A percentile compares a stretch with the other conserved stretches of the same genome.
Evolutionary conservation across 495 filamentous ascomycete species (phyloP).

Genomic region (Tricharina praecox): DNA sequence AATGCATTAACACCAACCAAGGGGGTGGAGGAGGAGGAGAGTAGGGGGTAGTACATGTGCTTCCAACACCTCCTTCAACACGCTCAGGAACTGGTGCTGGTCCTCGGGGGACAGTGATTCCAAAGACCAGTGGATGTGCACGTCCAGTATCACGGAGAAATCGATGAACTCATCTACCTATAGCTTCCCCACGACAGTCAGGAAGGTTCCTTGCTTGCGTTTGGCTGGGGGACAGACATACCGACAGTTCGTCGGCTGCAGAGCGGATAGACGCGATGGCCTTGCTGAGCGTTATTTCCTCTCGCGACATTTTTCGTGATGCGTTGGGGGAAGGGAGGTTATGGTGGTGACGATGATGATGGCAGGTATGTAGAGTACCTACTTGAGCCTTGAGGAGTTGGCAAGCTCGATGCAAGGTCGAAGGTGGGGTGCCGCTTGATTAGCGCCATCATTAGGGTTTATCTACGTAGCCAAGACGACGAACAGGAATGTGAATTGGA

Average conservation of each 20-base stretch:
- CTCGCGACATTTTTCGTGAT: no score
- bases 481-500: no score
- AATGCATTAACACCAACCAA: neutral
- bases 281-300: slow-evolving; percentile 23
- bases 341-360: no score
- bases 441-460: no score
- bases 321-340: no score
- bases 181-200: no score
- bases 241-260: slow-evolving; percentile 25
- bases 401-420: no score
- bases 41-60: slow-evolving; percentile 14
- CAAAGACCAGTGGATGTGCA: slow-evolving; percentile 23
- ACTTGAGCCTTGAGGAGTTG: no score
- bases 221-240: slow-evolving; percentile 1
- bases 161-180: slow-evolving; percentile 26
- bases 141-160: slow-evolving; percentile 27
- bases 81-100: slow-evolving; percentile 18
- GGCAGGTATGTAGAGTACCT: no score
- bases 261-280: slow-evolving; percentile 25
- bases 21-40: neutral
- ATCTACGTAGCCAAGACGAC: no score
- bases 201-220: neutral
- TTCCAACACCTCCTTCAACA: slow-evolving; percentile 15
- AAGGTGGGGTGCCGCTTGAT: no score
- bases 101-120: slow-evolving; percentile 23